These are phyloP conservation scores for Apocynum venetum DNA, from an alignment of 257 asterid genomes.

Conservation along the genomic window DNA sequence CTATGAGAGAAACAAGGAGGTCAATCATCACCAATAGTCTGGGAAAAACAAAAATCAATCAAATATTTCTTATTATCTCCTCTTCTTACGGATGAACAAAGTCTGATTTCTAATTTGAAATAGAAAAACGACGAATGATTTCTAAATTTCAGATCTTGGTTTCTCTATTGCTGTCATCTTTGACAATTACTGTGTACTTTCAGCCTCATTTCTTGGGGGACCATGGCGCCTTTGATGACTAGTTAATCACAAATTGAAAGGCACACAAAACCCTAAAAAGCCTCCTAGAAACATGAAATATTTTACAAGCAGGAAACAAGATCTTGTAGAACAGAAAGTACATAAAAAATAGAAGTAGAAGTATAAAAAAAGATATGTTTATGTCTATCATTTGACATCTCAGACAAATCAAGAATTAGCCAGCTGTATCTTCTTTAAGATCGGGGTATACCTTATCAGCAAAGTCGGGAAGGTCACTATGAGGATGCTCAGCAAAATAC, in stretches of 20 bases:
- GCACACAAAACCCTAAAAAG: background rate
- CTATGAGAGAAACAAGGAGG: background rate
- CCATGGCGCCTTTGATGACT: background rate
- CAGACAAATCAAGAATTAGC: background rate
- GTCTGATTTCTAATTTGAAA: background rate
- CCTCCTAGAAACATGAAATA: background rate
- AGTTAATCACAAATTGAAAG: background rate
- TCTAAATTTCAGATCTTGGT: background rate
- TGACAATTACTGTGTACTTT: background rate
- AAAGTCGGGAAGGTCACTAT: slow-evolving; percentile 79
- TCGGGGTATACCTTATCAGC: slow-evolving; percentile 68
- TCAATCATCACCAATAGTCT: background rate
- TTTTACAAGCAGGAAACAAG: background rate
- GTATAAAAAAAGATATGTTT: background rate
- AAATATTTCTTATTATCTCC: background rate
- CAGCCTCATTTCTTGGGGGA: background rate
- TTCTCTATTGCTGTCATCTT: background rate
- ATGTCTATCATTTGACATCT: background rate
- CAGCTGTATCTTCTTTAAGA: background rate
- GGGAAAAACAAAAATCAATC: background rate
- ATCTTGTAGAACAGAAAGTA: background rate
- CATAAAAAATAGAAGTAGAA: background rate
- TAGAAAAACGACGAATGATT: background rate
- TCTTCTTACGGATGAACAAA: background rate
- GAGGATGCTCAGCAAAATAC: slow-evolving; percentile 68